Evolutionary conservation across 2,329 filamentous ascomycete genomes (phyloP), one percentile per base, ranked within the genome.

Genomic region (Apiospora pterosperma): DNA sequence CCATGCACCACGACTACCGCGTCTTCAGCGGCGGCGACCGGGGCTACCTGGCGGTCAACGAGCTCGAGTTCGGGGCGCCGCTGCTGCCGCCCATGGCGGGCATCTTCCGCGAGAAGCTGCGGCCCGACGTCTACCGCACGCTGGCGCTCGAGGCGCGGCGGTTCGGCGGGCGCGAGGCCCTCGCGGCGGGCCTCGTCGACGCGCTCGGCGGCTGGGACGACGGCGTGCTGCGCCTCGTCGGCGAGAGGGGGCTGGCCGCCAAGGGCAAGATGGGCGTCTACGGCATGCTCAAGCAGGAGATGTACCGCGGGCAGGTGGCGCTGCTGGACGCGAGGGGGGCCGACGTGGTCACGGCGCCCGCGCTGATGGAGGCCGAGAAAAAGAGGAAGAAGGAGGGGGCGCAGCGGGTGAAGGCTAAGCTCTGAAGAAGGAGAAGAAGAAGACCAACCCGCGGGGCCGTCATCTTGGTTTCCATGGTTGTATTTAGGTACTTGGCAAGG

Each of bases 1-100:
- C 91, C 65, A 92, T 93, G 85, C 88, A 91, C 78, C 91, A 94
- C 77, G 92, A 95, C 79, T 96, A 96, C 80, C 87, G 92, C 34
- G 83, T 96, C 69, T 91, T 92, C 80, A 90, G 61, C 6, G 66
- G 90, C 73, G 85, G 89, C 0, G 73, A 82, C 1, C 82, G 85
- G 23, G 92, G 92, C n/a, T 94, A 88, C 77, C 76, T 92, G 42
- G 95, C 92, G 77, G 80, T 96, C 69, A 95, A 95, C 76, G 92
- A 96, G 79, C 82, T 96, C 16, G 88, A 93, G 69, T 90, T 96
- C 67, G 92, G 92, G 62, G 89, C 90, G 1, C 86, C 90, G n/a
- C 84, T 96, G 39, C 85, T 88, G 69, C 84, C 91, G 3, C 83
- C 91, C 65, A 93, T 96, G 91, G 85, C 85, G 63, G 81, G 83